Base-by-base conservation (phyloP, 192 early-diverging fungal genomes). In the Podila clonocystis region DNA sequence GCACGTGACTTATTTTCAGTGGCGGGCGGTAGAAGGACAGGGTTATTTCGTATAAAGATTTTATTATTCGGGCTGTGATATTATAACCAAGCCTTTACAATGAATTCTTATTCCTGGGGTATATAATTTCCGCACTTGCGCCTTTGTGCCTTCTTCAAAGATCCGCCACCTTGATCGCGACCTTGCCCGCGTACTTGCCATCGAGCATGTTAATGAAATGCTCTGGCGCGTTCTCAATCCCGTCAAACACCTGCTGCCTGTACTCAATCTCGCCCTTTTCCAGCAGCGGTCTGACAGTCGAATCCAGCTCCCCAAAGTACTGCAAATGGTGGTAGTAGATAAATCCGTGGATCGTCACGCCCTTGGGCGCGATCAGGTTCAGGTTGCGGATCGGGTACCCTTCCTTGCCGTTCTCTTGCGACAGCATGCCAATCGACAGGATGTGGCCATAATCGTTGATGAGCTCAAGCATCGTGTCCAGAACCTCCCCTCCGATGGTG, bases 401-500 rank as follows among this genome's bases (percentile, higher is more conserved):
- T 67, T 83, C 70, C n/a, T 86, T 85, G 55, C 79, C 73, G 74
- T 94, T 87, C 85, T 94, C 94, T 62, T 93, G 91, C n/a, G 94
- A 91, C 68, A 94, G 90, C 80, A 89, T 88, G 26, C 94, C 94
- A 73, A 91, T 89, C 9, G 85, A 85, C 20, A 91, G 67, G 38
- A 96, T 86, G 50, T 94, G 88, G 0, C 88, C 93, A 48, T 75
- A 55, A 6, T 59, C 52, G 78, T 95, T 95, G 82, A 92, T 86
- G 62, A 85, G 50, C 9, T 83, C 75, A 20, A 97, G 82, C 7
- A 85, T 89, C 4, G 88, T 83, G 34, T 97, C 94, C 13, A 97
- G 86, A 50, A 86, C 87, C 68, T 91, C 91, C 50, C 95, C 95
- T 20, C 93, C 95, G 48, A 94, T 90, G 33, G 92, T 93, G 68